These are phyloP conservation scores for Pontederia paniculata DNA, from an alignment of 176 grass and related monocot species.

Conservation along the genomic window DNA sequence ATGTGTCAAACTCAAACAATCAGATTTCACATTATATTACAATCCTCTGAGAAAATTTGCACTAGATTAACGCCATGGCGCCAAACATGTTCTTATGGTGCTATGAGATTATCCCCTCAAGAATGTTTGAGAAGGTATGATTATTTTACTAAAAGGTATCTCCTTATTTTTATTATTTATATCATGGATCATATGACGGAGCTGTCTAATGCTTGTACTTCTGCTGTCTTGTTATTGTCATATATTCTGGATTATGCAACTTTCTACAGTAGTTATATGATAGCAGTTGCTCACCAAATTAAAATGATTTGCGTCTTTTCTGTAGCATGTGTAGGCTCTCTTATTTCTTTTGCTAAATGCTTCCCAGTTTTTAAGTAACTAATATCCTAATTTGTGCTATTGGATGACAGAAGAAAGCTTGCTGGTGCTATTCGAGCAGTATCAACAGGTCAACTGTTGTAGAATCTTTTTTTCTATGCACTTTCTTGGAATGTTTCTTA, in stretches of 20 bases:
- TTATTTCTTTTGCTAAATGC: neutral
- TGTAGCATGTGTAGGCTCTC: too few relatives aligned
- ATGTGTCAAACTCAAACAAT: slow-evolving; percentile 7
- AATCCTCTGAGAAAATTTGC: neutral
- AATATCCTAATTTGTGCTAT: neutral
- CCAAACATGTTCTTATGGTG: neutral
- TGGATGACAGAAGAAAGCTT: slow-evolving; percentile 24
- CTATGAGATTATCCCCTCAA: neutral
- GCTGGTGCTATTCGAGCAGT: slow-evolving; percentile 22
- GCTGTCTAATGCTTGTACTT: neutral
- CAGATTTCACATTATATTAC: too few relatives aligned
- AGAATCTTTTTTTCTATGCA: neutral
- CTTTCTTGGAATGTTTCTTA: slow-evolving; percentile 3
- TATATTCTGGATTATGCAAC: too few relatives aligned
- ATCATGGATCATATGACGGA: too few relatives aligned
- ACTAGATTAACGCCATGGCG: neutral
- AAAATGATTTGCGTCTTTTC: too few relatives aligned
- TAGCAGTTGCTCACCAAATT: too few relatives aligned
- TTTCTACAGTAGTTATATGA: too few relatives aligned
- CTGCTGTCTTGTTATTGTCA: too few relatives aligned
- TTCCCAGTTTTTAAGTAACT: neutral
- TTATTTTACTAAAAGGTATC: neutral
- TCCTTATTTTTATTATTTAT: neutral
- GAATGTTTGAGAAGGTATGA: slow-evolving; percentile 1
- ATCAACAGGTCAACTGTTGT: slow-evolving; percentile 27